Conservation (phyloP, 2,329 filamentous ascomycete species). For the Ascochyta viciae-villosae region DNA sequence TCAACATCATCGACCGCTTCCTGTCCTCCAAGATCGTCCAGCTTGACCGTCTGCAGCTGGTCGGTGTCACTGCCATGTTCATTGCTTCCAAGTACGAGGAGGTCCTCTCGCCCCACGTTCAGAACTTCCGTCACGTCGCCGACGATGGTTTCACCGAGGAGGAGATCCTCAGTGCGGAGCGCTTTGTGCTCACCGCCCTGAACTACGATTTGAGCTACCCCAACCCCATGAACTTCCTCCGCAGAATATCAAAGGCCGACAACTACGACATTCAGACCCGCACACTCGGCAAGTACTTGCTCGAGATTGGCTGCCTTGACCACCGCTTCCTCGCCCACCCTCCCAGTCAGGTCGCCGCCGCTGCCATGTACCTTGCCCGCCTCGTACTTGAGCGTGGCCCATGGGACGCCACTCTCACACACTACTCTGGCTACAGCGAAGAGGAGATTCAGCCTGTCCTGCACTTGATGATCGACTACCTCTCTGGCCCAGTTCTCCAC, state of each 20-base stretch:
- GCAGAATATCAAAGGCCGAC: conserved; percentile 98
- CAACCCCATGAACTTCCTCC: conserved; percentile 99
- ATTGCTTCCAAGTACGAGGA: conserved; percentile 99
- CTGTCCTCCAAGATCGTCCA: conserved; percentile 94
- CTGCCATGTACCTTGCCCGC: conserved; percentile 92
- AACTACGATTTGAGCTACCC: conserved; percentile 98
- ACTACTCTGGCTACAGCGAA: conserved; percentile 93
- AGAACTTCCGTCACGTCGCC: conserved; percentile 95
- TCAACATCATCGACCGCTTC: conserved; percentile 99
- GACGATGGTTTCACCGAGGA: conserved; percentile 95
- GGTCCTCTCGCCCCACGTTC: conserved; percentile 93
- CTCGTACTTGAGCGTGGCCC: conserved; percentile 87
- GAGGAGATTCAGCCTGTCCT: conserved; percentile 93
- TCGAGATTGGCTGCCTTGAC: conserved; percentile 95
- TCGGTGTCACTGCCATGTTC: conserved; percentile 99
- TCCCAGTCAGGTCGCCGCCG: conserved; percentile 88
- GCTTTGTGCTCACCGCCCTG: conserved; percentile 87
- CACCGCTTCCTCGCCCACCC: conserved; percentile 91
- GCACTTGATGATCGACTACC: conserved; percentile 94
- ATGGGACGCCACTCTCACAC: conserved; percentile 87
- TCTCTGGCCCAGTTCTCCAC: conserved; percentile 86
- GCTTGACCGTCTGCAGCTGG: conserved; percentile 92
- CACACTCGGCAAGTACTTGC: conserved; percentile 95
- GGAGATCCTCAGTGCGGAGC: conserved; percentile 96
- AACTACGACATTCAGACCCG: conserved; percentile 99